These are phyloP conservation scores for Pterocarpus macrocarpus DNA, from an alignment of 306 rosid species.

Conservation along the genomic window DNA sequence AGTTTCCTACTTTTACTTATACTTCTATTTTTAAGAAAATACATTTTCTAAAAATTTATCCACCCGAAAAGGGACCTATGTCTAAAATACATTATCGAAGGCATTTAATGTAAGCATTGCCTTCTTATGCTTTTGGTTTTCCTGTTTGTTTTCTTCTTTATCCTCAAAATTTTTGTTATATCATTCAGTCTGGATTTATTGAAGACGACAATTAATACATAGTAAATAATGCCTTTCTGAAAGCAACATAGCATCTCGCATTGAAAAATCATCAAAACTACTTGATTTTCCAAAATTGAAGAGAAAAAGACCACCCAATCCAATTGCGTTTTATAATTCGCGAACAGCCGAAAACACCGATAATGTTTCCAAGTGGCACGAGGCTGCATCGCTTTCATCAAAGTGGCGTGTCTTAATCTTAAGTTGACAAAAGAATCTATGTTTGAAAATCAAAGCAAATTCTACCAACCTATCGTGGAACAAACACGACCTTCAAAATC, in stretches of 20 bases:
- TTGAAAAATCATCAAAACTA: neutral
- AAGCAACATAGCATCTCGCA: neutral
- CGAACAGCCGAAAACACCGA: neutral
- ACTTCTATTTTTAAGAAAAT: too few relatives aligned
- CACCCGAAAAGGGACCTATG: too few relatives aligned
- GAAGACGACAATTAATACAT: neutral
- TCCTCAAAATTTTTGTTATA: neutral
- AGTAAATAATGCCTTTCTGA: conserved; percentile 3
- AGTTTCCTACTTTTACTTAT: too few relatives aligned
- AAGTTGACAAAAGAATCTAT: neutral
- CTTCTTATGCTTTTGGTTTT: neutral
- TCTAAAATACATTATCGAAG: neutral
- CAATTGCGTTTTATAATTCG: neutral
- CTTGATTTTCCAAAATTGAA: too few relatives aligned
- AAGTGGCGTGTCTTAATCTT: conserved; percentile 13
- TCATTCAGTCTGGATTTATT: neutral
- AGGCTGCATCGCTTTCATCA: neutral
- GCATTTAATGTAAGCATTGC: neutral
- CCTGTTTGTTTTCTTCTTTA: neutral
- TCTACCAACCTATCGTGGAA: conserved; percentile 34
- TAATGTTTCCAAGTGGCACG: conserved; percentile 30
- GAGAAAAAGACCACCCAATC: too few relatives aligned
- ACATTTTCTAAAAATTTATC: too few relatives aligned
- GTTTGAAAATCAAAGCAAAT: conserved; percentile 30
- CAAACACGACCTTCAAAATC: conserved; percentile 7